Conservation (phyloP, 148 eudicot species). For the Bassia scoparia region DNA sequence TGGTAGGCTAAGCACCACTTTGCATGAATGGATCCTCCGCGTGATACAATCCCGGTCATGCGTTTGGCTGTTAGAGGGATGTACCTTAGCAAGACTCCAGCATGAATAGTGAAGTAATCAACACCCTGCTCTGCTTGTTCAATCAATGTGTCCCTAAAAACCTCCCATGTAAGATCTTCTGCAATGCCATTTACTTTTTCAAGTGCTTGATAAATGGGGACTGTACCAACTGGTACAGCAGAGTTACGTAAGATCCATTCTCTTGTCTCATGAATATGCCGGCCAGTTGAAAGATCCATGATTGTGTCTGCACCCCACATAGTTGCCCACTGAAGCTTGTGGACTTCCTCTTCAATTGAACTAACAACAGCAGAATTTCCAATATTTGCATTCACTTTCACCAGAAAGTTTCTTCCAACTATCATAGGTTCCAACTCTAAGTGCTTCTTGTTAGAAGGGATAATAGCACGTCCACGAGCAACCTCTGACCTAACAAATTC, state of each 20-base stretch:
- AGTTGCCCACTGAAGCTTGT: constrained; percentile 99
- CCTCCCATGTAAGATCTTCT: constrained; percentile 89
- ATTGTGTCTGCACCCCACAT: constrained; percentile 99
- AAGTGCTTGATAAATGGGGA: constrained; percentile 95
- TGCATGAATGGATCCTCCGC: constrained; percentile 98
- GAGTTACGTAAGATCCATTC: constrained; percentile 97
- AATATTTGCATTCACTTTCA: constrained; percentile 91
- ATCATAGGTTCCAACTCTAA: constrained; percentile 96
- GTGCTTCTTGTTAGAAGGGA: constrained; percentile 95
- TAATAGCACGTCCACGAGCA: constrained; percentile 97
- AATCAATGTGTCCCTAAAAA: constrained; percentile 80
- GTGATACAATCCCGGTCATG: constrained; percentile 98
- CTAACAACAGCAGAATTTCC: constrained; percentile 98
- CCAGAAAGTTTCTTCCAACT: constrained; percentile 91
- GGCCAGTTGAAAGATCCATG: constrained; percentile 97
- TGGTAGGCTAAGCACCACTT: constrained; percentile 98
- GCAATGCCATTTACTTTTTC: constrained; percentile 95
- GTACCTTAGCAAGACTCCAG: constrained; percentile 85
- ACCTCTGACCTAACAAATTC: constrained; percentile 96
- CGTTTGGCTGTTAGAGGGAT: constrained; percentile 93
- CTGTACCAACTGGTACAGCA: constrained; percentile 94
- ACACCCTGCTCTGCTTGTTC: constrained; percentile 99
- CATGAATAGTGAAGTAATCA: constrained; percentile 96
- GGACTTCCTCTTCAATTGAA: constrained; percentile 98
- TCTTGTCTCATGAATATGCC: constrained; percentile 96